phyloP scores from a whole-genome alignment of 306 rosid genomes.

The Glycyrrhiza uralensis region DNA sequence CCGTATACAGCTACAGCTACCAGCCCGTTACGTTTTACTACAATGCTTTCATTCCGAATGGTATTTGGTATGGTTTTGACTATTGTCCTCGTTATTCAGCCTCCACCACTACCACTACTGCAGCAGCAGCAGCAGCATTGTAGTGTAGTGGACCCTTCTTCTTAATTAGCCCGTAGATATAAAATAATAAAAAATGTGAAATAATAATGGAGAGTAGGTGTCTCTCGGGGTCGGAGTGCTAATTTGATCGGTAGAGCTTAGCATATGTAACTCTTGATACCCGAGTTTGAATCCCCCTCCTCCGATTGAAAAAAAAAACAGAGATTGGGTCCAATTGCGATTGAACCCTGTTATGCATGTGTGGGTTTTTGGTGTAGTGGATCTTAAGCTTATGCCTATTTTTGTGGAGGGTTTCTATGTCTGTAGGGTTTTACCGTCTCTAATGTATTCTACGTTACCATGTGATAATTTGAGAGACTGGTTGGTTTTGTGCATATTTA shows the following conservation, averaged over 20 bases:
- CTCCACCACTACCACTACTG: constrained; percentile 10
- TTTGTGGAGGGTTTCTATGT: no score
- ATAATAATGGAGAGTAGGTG: no score
- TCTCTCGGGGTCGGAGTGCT: no score
- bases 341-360: not conserved
- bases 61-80: constrained; percentile 76
- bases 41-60: constrained; percentile 51
- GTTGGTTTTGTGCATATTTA: not conserved
- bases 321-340: not conserved
- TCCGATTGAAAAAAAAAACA: no score
- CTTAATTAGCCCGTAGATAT: not conserved
- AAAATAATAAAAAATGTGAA: not conserved
- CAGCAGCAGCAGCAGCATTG: not conserved
- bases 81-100: constrained; percentile 34
- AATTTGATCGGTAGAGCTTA: no score
- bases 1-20: constrained; percentile 39
- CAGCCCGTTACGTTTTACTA: constrained; percentile 50
- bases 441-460: not conserved
- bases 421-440: not conserved
- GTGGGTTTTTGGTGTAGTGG: not conserved
- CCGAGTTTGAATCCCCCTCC: no score
- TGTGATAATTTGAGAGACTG: not conserved
- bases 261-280: no score
- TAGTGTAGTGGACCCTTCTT: not conserved
- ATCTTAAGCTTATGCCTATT: no score